Evolutionary conservation across 208 protist genomes (phyloP), one percentile per base, ranked within the genome.

Genomic region (Wallacemonas sp.): DNA sequence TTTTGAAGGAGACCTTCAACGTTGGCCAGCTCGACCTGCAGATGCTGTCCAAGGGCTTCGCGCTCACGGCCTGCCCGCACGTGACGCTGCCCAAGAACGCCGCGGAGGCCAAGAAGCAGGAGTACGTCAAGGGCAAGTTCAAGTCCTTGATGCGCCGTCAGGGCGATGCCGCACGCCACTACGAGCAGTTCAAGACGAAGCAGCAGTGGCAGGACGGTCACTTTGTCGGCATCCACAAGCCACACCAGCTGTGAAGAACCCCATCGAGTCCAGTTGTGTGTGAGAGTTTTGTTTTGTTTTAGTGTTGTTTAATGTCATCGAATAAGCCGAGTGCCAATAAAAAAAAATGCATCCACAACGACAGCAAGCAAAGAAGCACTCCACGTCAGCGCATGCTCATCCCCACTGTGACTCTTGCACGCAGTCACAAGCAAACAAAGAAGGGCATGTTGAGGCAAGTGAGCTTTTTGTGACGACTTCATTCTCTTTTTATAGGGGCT

Each of bases 1-100:
- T 94, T 7, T 70, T 95, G 3, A 96, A 98, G 74, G 70, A 97
- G 31, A 97, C 97, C 8, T 98, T 99, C 72, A 82, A 97, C 64
- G 73, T 97, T 7, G 77, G 85, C 20, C 81, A 87, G 52, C 79
- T 99, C 4, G 91, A 98, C 74, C 69, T 98, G 25, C 87, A 90
- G 25, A 84, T 95, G 20, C 66, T 99, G 1, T 96, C 97, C 1
- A 86, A 80, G 59, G 77, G 81, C 33, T 99, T 99, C 63, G 97
- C 85, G 11, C 77, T 99, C 5, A 92, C 83, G 25, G 79, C 97
- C 8, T 70, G 92, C 29, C 89, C 97, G 29, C 76, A 84, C 38
- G 77, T 97, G 5, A 83, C 89, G 57, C 75, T 97, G 41, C 85
- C 92, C 5, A 90, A 87, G 59, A 85, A 82, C 69, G 71, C 67